Evolutionary conservation across 2,329 filamentous ascomycete genomes (phyloP), one percentile per base, ranked within the genome.

Genomic region (Fusarium veterinarium): DNA sequence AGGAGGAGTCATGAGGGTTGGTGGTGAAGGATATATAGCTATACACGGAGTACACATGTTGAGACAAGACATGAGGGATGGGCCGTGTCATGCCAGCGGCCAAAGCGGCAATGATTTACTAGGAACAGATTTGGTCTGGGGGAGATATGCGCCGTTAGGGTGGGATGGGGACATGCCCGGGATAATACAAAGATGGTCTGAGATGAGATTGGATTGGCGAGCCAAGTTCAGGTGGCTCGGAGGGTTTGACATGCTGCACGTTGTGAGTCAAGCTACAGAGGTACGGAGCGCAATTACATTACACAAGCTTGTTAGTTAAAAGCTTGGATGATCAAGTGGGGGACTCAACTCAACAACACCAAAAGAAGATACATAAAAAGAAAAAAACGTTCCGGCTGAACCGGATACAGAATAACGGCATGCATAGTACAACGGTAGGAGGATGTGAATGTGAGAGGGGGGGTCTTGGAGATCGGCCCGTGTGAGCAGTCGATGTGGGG

Each of bases 201-300:
- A 70, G 76, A 73, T 73, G 70, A 75, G 69, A 72, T 78, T 74
- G 75, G 73, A 73, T 73, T 75, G 71, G 64, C 61, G 63, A 72
- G 65, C 58, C 59, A 40, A 37, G 60, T 51, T 55, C 55, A 58
- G 55, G 41, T 49, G 25, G 51, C 37, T 42, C 35, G 25, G 37
- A 57, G 40, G 53, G 30, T 56, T 51, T 51, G 19, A 66, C 25
- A 42, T 35, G 23, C 51, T 23, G 52, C 38, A 44, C 38, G 20
- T 30, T 55, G 57, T 60, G 57, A 60, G 52, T 48, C 41, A 37
- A 53, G 48, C 60, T 64, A 48, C 48, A 25, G 25, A 25, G 25
- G 25, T 25, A 25, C 25, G 25, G 25, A 25, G 25, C 25, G 25
- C 25, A 46, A 30, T 31, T 35, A 23, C 35, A 67, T 71, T 63